Evolutionary conservation across 1,139 yeast species (phyloP).

Genomic region (Wickerhamomyces sp.): DNA sequence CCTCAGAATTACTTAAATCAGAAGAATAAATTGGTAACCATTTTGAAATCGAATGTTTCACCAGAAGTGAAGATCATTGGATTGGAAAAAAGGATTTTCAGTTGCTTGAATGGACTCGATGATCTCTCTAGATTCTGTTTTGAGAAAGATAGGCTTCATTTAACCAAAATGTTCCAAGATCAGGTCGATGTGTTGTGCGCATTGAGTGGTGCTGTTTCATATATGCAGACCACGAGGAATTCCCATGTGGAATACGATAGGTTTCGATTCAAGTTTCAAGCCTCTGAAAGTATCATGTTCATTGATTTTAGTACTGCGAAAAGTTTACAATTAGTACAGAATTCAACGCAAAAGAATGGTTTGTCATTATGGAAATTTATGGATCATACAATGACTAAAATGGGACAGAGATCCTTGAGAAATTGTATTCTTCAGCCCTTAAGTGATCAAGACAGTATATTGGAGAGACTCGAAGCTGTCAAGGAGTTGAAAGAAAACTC

Average conservation of each 20-base stretch:
- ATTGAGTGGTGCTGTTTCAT: conserved; percentile 29
- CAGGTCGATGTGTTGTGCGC: conserved; percentile 31
- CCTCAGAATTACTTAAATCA: conserved; percentile 28
- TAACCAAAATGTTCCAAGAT: conserved; percentile 22
- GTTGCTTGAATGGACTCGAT: conserved; percentile 23
- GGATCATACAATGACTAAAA: conserved; percentile 36
- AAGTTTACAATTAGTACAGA: conserved; percentile 35
- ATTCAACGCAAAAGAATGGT: conserved; percentile 26
- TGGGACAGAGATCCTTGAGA: conserved; percentile 39
- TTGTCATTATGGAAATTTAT: conserved; percentile 32
- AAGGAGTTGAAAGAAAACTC: conserved; percentile 27
- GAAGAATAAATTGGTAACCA: conserved; percentile 31
- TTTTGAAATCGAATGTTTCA: conserved; percentile 31
- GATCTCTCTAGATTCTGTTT: conserved; percentile 20
- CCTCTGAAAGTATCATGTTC: conserved; percentile 38
- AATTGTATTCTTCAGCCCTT: conserved; percentile 41
- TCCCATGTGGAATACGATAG: conserved; percentile 19
- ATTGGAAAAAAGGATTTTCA: conserved; percentile 25
- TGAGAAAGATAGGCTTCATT: conserved; percentile 17
- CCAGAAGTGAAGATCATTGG: conserved; percentile 24
- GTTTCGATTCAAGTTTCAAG: conserved; percentile 34
- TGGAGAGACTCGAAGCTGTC: conserved; percentile 32
- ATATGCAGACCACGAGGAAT: conserved; percentile 17
- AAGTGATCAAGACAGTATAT: conserved; percentile 31
- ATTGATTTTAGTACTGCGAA: conserved; percentile 34